These are phyloP conservation scores for Hymenoscyphus infarciens DNA, from an alignment of 2,329 filamentous ascomycete genomes.

Conservation along the genomic window DNA sequence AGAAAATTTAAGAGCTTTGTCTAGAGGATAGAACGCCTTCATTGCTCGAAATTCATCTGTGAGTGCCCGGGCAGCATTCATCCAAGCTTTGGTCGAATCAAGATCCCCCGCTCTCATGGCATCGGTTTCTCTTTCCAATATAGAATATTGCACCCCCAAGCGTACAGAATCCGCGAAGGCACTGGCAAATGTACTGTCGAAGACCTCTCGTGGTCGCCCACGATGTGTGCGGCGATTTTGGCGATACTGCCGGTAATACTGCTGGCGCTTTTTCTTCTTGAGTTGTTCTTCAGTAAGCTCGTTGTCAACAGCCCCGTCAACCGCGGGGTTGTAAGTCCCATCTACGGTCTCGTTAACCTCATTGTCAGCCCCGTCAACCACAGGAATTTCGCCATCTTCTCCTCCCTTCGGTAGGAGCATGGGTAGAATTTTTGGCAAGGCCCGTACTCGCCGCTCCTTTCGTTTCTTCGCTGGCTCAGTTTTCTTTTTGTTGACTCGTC, in stretches of 20 bases:
- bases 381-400: background rate
- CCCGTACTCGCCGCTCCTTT: background rate
- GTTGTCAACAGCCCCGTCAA: no score
- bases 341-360: no score
- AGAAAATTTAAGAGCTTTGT: slow-evolving; percentile 59
- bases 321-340: no score
- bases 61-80: slow-evolving; percentile 55
- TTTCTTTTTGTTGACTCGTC: background rate
- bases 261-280: no score
- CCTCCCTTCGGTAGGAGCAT: background rate
- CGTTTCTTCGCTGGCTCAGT: background rate
- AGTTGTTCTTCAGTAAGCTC: no score
- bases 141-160: slow-evolving; percentile 38
- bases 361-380: background rate
- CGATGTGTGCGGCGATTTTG: background rate
- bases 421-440: background rate
- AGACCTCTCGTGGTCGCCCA: background rate
- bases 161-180: slow-evolving; percentile 11
- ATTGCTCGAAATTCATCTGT: slow-evolving; percentile 61
- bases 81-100: slow-evolving; percentile 43
- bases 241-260: no score
- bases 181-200: background rate
- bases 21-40: slow-evolving; percentile 63
- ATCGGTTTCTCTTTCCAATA: slow-evolving; percentile 41
- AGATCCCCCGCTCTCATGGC: slow-evolving; percentile 32